These are phyloP conservation scores for Posidonia australis DNA, from an alignment of 106 monocot species.

Conservation along the genomic window DNA sequence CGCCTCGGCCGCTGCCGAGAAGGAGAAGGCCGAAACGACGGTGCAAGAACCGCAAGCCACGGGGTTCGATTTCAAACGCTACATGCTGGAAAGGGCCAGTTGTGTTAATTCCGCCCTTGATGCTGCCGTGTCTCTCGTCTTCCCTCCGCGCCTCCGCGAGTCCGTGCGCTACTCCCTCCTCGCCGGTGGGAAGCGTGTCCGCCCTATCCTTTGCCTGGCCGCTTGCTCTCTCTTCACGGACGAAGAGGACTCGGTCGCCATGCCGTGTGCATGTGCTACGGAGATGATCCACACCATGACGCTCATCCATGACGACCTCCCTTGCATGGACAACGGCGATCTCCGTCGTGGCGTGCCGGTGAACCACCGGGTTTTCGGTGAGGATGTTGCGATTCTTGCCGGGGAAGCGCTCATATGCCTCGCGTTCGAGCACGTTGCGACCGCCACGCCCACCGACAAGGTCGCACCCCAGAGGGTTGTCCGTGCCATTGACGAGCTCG, in stretches of 20 bases:
- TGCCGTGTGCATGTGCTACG: conserved; percentile 19
- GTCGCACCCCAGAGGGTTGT: conserved; percentile 1
- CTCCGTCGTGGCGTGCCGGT: conserved; percentile 20
- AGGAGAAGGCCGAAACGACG: too few relatives aligned
- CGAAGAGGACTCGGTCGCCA: conserved; percentile 1
- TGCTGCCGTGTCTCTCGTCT: conserved; percentile 3
- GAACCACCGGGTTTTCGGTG: conserved; percentile 22
- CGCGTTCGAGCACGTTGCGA: conserved; percentile 16
- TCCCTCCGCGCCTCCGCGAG: conserved; percentile 5
- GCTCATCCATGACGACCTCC: conserved; percentile 25
- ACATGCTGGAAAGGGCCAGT: conserved; percentile 14
- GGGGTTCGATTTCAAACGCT: conserved; percentile 16
- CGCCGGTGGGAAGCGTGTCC: conserved; percentile 22
- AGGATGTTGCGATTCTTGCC: conserved; percentile 18
- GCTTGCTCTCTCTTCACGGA: conserved; percentile 39
- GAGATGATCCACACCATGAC: conserved; percentile 31
- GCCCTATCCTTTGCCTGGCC: conserved; percentile 19
- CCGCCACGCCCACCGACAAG: conserved; percentile 6
- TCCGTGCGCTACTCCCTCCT: conserved; percentile 14
- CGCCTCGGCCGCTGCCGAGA: too few relatives aligned
- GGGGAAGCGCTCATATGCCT: conserved; percentile 14
- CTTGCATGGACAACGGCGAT: conserved; percentile 24
- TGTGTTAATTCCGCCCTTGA: conserved; percentile 11
- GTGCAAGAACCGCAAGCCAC: too few relatives aligned
- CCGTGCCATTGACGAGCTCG: conserved; percentile 14